A percentile compares a stretch with the other conserved stretches of the same genome.
Conservation (phyloP, 345 rosid genomes). For the Excoecaria agallocha region DNA sequence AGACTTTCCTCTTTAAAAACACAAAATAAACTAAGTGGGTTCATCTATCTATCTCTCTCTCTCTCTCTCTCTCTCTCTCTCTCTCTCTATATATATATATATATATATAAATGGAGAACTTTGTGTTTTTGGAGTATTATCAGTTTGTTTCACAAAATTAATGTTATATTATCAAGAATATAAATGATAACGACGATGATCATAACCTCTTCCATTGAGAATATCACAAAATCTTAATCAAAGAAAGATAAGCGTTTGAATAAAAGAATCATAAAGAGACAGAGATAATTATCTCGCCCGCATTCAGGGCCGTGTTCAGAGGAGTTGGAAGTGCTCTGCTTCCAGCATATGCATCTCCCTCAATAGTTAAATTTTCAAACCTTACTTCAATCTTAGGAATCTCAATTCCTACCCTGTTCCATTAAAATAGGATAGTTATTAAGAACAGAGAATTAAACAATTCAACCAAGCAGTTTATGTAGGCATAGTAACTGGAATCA, state of each 20-base stretch:
- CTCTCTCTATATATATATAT: too few relatives aligned
- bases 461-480: background rate
- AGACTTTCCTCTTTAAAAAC: background rate
- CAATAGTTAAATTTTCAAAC: constrained; percentile 51
- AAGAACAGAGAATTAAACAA: background rate
- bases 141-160: background rate
- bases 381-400: constrained; percentile 79
- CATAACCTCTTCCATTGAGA: background rate
- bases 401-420: constrained; percentile 72
- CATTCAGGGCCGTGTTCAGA: constrained; percentile 53
- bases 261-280: background rate
- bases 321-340: constrained; percentile 90
- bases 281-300: constrained; percentile 47
- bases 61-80: too few relatives aligned
- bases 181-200: background rate
- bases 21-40: too few relatives aligned
- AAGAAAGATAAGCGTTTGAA: background rate
- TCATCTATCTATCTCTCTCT: too few relatives aligned
- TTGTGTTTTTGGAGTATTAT: background rate
- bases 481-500: too few relatives aligned
- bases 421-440: background rate
- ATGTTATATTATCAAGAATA: background rate
- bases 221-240: background rate
- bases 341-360: constrained; percentile 75
- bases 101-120: too few relatives aligned